These are phyloP conservation scores for Rhodosporidiobolus odoratus DNA, from an alignment of 768 basidiomycete species.

Conservation along the genomic window DNA sequence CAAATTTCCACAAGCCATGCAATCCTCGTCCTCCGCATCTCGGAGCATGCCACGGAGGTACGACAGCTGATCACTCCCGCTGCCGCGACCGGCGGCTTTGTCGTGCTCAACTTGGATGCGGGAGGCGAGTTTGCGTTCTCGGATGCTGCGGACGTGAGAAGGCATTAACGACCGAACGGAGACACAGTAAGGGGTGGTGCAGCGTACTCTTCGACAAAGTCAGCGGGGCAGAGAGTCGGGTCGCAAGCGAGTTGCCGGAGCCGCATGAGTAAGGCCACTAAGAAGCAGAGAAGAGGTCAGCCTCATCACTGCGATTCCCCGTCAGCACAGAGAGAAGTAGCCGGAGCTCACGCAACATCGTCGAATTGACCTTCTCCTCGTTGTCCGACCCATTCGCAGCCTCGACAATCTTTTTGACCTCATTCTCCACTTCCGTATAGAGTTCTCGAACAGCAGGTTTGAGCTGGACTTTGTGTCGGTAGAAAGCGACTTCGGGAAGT, in stretches of 20 bases:
- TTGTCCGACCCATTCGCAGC: background rate
- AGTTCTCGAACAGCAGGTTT: conserved; percentile 40
- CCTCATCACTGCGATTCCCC: conserved; percentile 42
- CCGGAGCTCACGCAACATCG: conserved; percentile 11
- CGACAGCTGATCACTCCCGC: conserved; percentile 11
- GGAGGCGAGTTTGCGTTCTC: conserved; percentile 14
- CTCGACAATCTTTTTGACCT: conserved; percentile 27
- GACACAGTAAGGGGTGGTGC: background rate
- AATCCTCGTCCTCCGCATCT: conserved; percentile 23
- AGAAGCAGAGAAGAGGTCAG: conserved; percentile 56
- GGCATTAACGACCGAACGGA: background rate
- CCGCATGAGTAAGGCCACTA: conserved; percentile 74
- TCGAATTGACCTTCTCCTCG: conserved; percentile 38
- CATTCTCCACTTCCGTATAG: conserved; percentile 54
- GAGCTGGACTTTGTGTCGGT: conserved; percentile 64
- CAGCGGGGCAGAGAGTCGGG: conserved; percentile 64
- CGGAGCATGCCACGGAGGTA: conserved; percentile 10
- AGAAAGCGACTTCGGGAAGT: conserved; percentile 77
- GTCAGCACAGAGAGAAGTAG: conserved; percentile 24
- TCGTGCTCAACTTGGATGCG: conserved; percentile 19
- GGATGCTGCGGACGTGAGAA: conserved; percentile 4
- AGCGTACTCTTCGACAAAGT: conserved; percentile 56
- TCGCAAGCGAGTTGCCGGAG: conserved; percentile 76
- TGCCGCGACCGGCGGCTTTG: background rate
- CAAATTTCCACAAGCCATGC: conserved; percentile 32